A percentile compares a stretch with the other conserved stretches of the same genome.
phyloP scores from a whole-genome alignment of 441 rosid species.

The Hura crepitans region DNA sequence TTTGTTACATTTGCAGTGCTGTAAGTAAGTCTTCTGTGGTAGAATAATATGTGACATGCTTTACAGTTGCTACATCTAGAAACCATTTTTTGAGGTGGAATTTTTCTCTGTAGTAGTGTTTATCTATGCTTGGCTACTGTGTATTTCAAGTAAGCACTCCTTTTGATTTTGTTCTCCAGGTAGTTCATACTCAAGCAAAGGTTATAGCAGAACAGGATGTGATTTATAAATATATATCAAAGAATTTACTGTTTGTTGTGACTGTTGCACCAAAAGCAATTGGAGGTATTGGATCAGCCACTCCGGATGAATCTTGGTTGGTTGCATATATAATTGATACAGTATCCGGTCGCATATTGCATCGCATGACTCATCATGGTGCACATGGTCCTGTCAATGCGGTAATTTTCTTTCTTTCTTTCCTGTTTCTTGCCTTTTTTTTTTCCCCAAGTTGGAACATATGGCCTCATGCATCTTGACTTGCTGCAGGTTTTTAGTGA shows the following conservation, averaged over 20 bases:
- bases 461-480: slow-evolving; percentile 24
- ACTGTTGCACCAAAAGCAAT: slow-evolving; percentile 84
- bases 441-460: slow-evolving; percentile 7
- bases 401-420: slow-evolving; percentile 44
- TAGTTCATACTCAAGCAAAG: slow-evolving; percentile 98
- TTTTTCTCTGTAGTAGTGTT: slow-evolving; percentile 5
- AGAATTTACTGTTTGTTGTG: slow-evolving; percentile 79
- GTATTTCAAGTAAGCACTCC: not conserved
- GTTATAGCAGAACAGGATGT: slow-evolving; percentile 81
- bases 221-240: slow-evolving; percentile 86
- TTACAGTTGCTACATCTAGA: not conserved
- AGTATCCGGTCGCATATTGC: slow-evolving; percentile 82
- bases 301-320: slow-evolving; percentile 83
- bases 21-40: not conserved
- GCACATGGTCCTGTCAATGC: slow-evolving; percentile 92
- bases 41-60: not conserved
- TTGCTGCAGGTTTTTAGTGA: slow-evolving; percentile 85
- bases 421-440: slow-evolving; percentile 11
- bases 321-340: slow-evolving; percentile 88
- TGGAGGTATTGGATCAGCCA: slow-evolving; percentile 79
- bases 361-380: slow-evolving; percentile 92
- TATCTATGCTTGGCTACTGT: slow-evolving; percentile 1
- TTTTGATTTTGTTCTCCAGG: slow-evolving; percentile 45
- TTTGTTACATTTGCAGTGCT: not conserved
- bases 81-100: slow-evolving; percentile 1